These are phyloP conservation scores for Perilla frutescens DNA, from an alignment of 257 asterid genomes.

Conservation along the genomic window DNA sequence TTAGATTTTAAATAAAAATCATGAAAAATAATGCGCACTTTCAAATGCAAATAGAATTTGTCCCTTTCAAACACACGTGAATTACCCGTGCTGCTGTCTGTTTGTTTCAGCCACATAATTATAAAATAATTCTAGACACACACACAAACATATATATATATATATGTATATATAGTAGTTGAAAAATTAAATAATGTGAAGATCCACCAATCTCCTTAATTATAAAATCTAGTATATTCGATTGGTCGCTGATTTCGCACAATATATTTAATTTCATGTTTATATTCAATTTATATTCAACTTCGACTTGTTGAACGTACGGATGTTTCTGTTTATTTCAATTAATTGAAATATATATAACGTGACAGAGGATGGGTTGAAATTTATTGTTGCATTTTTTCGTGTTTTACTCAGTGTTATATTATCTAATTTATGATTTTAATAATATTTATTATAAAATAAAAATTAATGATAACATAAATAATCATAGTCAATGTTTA, in stretches of 20 bases:
- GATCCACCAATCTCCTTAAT: neutral
- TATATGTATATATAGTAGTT: neutral
- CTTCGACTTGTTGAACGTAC: neutral
- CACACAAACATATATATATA: no score
- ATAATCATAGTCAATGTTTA: no score
- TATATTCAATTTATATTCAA: neutral
- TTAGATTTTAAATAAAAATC: no score
- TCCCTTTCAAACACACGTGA: constrained; percentile 18
- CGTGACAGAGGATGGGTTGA: no score
- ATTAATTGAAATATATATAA: no score
- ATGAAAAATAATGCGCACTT: no score
- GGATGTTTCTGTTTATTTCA: neutral
- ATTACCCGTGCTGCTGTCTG: constrained; percentile 2
- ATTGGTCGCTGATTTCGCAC: no score
- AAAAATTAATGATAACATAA: no score
- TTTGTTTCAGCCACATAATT: neutral
- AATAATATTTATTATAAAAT: no score
- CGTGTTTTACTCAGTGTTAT: no score
- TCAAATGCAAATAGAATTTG: neutral
- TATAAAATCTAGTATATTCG: neutral
- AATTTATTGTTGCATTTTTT: no score
- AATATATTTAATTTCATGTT: neutral
- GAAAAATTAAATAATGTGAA: constrained; percentile 1
- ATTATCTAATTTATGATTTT: no score
- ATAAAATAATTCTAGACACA: neutral